Evolutionary conservation across 2,329 filamentous ascomycete genomes (phyloP).

Genomic region (Metarhizium humberi): DNA sequence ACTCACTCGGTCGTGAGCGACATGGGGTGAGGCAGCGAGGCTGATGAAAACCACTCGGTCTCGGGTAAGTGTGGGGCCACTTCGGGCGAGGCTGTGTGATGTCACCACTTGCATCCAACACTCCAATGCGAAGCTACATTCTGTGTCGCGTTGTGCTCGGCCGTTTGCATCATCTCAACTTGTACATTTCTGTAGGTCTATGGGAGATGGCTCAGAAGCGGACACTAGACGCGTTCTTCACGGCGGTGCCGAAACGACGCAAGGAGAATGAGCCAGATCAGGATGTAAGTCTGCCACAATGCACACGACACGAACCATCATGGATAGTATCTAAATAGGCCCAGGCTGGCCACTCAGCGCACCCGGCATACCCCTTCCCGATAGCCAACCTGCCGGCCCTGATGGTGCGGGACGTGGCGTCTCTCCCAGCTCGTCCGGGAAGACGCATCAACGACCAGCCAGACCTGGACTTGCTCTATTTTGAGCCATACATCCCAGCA

Average conservation of each 20-base stretch:
- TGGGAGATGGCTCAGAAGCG: conserved; percentile 24
- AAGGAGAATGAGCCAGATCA: conserved; percentile 9
- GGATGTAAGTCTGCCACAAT: background rate
- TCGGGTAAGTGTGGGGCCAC: background rate
- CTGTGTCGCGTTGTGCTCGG: no score
- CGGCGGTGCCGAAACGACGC: conserved; percentile 17
- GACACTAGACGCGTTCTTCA: conserved; percentile 62
- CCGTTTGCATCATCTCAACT: no score
- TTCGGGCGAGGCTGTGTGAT: background rate
- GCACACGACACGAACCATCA: conserved; percentile 4
- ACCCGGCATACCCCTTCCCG: conserved; percentile 40
- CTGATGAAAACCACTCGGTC: conserved; percentile 18
- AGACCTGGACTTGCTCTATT: conserved; percentile 66
- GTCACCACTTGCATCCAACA: background rate
- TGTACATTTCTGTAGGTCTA: background rate
- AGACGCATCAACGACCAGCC: conserved; percentile 54
- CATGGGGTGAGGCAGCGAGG: conserved; percentile 11
- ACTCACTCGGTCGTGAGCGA: background rate
- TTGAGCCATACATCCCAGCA: conserved; percentile 59
- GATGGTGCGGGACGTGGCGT: conserved; percentile 28
- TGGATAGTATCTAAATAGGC: background rate
- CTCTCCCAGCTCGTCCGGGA: conserved; percentile 42
- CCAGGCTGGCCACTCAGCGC: conserved; percentile 17
- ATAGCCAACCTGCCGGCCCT: conserved; percentile 33
- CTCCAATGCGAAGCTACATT: no score